Evolutionary conservation across 495 filamentous ascomycete genomes (phyloP).

Genomic region (Poronia punctata): DNA sequence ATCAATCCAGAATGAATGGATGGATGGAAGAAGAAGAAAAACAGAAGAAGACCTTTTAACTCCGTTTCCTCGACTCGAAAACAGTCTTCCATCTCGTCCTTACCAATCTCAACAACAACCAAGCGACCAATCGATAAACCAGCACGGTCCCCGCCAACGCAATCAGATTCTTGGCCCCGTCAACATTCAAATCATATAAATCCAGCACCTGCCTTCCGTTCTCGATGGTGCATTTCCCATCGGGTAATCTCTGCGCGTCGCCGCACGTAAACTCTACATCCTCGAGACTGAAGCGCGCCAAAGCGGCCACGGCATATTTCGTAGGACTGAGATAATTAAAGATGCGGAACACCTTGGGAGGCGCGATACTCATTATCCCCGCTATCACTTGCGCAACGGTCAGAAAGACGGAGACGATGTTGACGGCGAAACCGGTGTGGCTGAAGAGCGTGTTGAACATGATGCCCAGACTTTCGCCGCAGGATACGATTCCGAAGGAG

Average conservation of each 20-base stretch:
- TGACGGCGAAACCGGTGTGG: conserved; percentile 69
- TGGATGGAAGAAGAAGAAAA: too few species aligned
- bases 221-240: conserved; percentile 53
- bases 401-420: conserved; percentile 56
- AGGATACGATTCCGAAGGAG: conserved; percentile 63
- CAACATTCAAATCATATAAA: conserved; percentile 55
- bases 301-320: conserved; percentile 57
- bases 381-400: conserved; percentile 60
- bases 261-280: conserved; percentile 54
- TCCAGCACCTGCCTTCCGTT: conserved; percentile 57
- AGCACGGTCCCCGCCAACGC: conserved; percentile 53
- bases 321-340: conserved; percentile 65
- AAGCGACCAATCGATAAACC: conserved; percentile 59
- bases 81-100: conserved; percentile 30
- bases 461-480: conserved; percentile 69
- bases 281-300: conserved; percentile 52
- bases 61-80: conserved; percentile 11
- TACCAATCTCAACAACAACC: conserved; percentile 47
- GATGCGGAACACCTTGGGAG: conserved; percentile 57
- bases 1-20: too few species aligned
- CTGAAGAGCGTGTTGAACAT: conserved; percentile 69
- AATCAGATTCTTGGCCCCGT: conserved; percentile 50
- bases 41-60: too few species aligned
- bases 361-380: conserved; percentile 59
- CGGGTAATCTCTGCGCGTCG: conserved; percentile 42